Evolutionary conservation across 768 basidiomycete species (phyloP), one percentile per base, ranked within the genome.

Genomic region (Serendipita sp.): DNA sequence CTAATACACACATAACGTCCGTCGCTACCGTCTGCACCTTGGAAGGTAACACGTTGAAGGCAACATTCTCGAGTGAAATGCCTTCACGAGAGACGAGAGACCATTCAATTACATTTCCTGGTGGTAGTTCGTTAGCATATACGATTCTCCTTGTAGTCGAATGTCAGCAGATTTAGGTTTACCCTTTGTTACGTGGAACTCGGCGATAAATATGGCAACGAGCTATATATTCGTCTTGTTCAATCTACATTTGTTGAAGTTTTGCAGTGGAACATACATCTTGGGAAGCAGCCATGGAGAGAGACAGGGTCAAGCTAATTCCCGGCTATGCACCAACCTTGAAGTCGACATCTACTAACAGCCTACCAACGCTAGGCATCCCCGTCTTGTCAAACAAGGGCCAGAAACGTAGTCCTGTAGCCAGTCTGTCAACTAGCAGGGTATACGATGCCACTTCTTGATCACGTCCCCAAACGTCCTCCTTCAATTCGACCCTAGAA

Each of bases 41-140:
- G 67, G 88, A 90, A 0, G 90, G 90, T 10, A 92, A 77, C 3
- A 83, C 82, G 68, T 81, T 89, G 72, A 90, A 92, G 72, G 91
- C 90, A 62, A 91, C 77, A 68, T 82, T 78, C 33, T 84, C 82
- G 16, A 90, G 77, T 67, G 77, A 80, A 63, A 88, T 70, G 70
- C 85, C 88, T 27, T 60, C 55, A n/a, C n/a, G 31, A 46, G 31
- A 6, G 29, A 44, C 6, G 40, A 40, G 68, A 48, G 79, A 82
- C 89, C 90, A 91, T 72, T 91, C 88, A 13, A 91, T 76, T 13
- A 84, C 71, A 71, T 89, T 90, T 13, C 89, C 89, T 60, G n/a
- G 18, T 29, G 11, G 55, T n/a, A 4, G 27, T 34, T 27, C 18
- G 16, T 60, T n/a, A 36, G 8, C 16, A 37, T 27, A 10, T 27